Percentiles rank a stretch among this genome's conserved stretches.
Conservation (phyloP, 345 rosid genomes). For the Trapa incisa region DNA sequence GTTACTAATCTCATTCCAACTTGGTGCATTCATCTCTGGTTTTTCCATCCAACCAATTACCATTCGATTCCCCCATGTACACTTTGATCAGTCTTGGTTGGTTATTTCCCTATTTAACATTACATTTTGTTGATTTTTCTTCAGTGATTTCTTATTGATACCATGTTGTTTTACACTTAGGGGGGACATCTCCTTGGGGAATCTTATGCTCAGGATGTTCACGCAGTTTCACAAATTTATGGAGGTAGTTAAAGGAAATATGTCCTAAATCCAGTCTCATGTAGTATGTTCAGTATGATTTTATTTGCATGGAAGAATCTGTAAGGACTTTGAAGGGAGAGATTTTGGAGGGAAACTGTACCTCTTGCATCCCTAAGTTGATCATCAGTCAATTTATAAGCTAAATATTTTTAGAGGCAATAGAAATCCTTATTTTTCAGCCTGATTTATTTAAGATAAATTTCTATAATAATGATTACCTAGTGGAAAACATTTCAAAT, state of each 20-base stretch:
- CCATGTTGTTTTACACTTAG: conserved; percentile 17
- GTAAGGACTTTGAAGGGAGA: neutral
- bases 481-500: neutral
- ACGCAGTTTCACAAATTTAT: conserved; percentile 95
- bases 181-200: conserved; percentile 62
- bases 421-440: too few relatives aligned
- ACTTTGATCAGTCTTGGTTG: conserved; percentile 97
- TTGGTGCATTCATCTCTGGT: conserved; percentile 89
- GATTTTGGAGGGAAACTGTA: neutral
- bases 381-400: too few relatives aligned
- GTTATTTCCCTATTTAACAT: conserved; percentile 10
- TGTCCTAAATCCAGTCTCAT: neutral
- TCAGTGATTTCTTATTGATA: conserved; percentile 6
- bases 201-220: conserved; percentile 94
- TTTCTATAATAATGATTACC: too few relatives aligned
- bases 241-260: conserved; percentile 42
- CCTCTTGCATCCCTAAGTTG: neutral
- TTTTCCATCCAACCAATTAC: conserved; percentile 76
- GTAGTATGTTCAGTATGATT: neutral
- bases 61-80: conserved; percentile 90
- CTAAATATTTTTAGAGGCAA: too few relatives aligned
- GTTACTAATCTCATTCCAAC: conserved; percentile 79
- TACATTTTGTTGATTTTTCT: conserved; percentile 1
- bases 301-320: neutral
- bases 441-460: too few relatives aligned